A percentile compares a stretch with the other conserved stretches of the same genome.
Evolutionary conservation across 768 basidiomycete genomes (phyloP).

Genomic region (Termitomyces sp.): DNA sequence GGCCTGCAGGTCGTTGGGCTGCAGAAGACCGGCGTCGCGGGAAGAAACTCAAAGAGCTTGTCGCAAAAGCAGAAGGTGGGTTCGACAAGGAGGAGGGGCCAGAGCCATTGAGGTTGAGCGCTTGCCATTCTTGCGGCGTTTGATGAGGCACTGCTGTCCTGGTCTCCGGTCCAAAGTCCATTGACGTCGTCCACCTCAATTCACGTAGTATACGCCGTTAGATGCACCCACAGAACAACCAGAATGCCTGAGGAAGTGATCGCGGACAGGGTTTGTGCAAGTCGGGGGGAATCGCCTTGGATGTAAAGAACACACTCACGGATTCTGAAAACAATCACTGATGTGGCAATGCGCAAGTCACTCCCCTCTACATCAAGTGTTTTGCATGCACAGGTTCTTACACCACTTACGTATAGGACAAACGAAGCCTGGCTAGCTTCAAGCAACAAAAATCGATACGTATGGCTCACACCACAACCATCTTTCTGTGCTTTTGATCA

Average conservation of each 20-base stretch:
- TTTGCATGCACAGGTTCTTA: neutral
- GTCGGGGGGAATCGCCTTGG: slow-evolving; percentile 10
- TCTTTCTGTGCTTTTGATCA: neutral
- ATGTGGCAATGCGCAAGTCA: slow-evolving; percentile 9
- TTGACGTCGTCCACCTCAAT: slow-evolving; percentile 11
- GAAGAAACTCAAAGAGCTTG: slow-evolving; percentile 26
- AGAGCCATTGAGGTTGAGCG: slow-evolving; percentile 19
- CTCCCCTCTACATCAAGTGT: slow-evolving; percentile 9
- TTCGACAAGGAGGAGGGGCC: slow-evolving; percentile 30
- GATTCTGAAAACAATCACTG: slow-evolving; percentile 19
- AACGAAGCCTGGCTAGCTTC: slow-evolving; percentile 1
- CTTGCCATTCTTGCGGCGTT: slow-evolving; percentile 30
- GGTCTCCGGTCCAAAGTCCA: slow-evolving; percentile 37
- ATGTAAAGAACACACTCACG: slow-evolving; percentile 10
- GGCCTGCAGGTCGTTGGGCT: slow-evolving; percentile 60
- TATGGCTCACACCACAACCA: slow-evolving; percentile 8
- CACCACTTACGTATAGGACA: neutral
- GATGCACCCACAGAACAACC: slow-evolving; percentile 1
- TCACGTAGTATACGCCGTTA: neutral
- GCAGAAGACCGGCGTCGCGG: slow-evolving; percentile 69
- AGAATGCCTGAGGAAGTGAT: neutral
- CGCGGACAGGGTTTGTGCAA: neutral
- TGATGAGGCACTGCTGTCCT: slow-evolving; percentile 24
- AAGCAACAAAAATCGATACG: neutral
- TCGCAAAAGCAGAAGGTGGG: slow-evolving; percentile 21